Conservation (phyloP, 768 basidiomycete species). For the Amanita polypyramis region DNA sequence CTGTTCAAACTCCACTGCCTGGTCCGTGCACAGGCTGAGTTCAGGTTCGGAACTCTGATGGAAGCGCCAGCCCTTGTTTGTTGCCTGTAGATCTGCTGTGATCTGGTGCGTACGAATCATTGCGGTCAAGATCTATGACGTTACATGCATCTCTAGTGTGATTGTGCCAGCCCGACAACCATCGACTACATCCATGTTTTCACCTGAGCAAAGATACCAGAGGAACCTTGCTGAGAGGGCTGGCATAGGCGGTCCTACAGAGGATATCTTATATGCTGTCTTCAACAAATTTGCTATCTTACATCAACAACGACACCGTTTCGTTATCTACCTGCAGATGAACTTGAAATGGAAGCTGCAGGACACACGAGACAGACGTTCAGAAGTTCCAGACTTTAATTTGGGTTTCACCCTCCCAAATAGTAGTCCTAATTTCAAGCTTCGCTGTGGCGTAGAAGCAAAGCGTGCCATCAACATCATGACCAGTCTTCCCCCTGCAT, state of each 20-base stretch:
- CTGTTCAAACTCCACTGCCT: too few species aligned
- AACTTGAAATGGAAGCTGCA: too few species aligned
- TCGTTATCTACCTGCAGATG: not conserved
- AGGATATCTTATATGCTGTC: constrained; percentile 8
- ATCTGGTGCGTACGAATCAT: too few species aligned
- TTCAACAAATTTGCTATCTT: constrained; percentile 3
- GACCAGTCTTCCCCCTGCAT: not conserved
- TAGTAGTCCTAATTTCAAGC: constrained; percentile 4
- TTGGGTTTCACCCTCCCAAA: not conserved
- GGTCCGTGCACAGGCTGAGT: too few species aligned
- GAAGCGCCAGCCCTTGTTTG: too few species aligned
- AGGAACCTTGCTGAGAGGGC: constrained; percentile 6
- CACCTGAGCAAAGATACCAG: not conserved
- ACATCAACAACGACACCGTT: constrained; percentile 2
- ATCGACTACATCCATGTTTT: not conserved
- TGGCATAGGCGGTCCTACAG: not conserved
- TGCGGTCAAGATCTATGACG: too few species aligned
- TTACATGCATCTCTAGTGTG: too few species aligned
- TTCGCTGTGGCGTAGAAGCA: constrained; percentile 7
- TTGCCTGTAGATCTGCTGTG: too few species aligned
- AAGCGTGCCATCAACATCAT: constrained; percentile 1
- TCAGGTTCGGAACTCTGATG: too few species aligned
- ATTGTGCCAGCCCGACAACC: too few species aligned
- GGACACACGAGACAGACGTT: too few species aligned
- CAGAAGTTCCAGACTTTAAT: too few species aligned